phyloP scores from a whole-genome alignment of 2,329 filamentous ascomycete genomes.

The Chaetomium olivaceum region DNA sequence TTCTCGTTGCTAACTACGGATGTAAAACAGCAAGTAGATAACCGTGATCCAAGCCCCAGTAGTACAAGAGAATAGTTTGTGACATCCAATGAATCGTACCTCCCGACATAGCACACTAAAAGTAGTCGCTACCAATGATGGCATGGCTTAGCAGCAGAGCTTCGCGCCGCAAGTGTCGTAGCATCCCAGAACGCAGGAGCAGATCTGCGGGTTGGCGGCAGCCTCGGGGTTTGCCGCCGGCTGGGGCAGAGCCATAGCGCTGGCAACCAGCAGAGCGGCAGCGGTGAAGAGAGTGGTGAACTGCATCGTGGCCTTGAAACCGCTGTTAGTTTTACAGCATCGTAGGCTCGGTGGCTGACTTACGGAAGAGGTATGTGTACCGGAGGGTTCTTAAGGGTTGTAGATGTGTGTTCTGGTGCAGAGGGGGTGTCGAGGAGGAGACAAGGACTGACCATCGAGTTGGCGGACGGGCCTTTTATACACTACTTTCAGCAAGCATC shows the following conservation, averaged over 20 bases:
- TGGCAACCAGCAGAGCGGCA: not conserved
- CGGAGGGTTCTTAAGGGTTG: not conserved
- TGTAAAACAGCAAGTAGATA: not conserved
- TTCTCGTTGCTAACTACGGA: not conserved
- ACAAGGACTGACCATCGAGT: not conserved
- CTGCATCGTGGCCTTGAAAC: not conserved
- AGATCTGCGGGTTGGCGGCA: slow-evolving; percentile 4
- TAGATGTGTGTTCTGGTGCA: not conserved
- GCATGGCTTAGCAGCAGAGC: not conserved
- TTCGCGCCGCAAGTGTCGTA: slow-evolving; percentile 4
- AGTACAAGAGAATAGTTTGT: not conserved
- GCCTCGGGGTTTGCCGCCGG: not conserved
- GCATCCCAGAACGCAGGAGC: slow-evolving; percentile 1
- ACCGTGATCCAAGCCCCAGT: not conserved
- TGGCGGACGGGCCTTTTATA: not conserved
- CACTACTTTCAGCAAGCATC: not conserved
- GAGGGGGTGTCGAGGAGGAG: not conserved
- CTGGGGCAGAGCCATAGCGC: not conserved
- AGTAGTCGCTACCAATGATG: not conserved
- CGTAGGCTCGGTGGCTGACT: not conserved
- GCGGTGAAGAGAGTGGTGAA: not conserved
- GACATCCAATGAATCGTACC: not conserved
- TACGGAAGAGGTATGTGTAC: not conserved
- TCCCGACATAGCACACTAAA: not conserved
- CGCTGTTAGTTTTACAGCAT: not conserved